These are phyloP conservation scores for Acacia melanoxylon DNA, from an alignment of 306 rosid genomes.

Conservation along the genomic window DNA sequence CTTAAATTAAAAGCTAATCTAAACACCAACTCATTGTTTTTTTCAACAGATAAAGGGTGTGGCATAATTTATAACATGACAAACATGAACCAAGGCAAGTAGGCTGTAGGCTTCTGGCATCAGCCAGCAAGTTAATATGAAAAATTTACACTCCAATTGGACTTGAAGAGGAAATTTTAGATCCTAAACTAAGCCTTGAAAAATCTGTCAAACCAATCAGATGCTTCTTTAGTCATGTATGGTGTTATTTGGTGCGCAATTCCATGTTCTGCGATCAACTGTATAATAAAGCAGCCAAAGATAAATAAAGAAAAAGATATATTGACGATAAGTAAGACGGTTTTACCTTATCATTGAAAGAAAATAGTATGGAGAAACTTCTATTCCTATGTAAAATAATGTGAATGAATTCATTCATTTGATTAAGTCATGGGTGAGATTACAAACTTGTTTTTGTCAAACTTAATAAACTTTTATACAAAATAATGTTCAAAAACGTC, in stretches of 20 bases:
- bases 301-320: background rate
- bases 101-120: background rate
- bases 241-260: conserved; percentile 58
- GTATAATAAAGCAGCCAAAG: conserved; percentile 31
- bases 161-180: background rate
- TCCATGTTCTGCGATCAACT: conserved; percentile 63
- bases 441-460: background rate
- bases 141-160: background rate
- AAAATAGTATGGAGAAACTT: background rate
- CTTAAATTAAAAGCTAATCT: too few relatives aligned
- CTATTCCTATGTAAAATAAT: background rate
- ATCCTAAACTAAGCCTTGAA: conserved; percentile 36
- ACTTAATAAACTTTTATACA: background rate
- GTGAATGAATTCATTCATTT: background rate
- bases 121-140: background rate
- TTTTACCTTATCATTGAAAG: background rate
- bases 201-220: conserved; percentile 75
- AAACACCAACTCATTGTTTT: too few relatives aligned
- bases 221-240: conserved; percentile 61
- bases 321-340: background rate
- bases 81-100: background rate
- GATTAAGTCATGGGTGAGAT: background rate
- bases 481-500: background rate
- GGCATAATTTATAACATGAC: background rate
- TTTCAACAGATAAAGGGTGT: background rate